Evolutionary conservation across 1,284 basidiomycete species (phyloP), one percentile per base, ranked within the genome.

Genomic region (Naganishia cerealis): DNA sequence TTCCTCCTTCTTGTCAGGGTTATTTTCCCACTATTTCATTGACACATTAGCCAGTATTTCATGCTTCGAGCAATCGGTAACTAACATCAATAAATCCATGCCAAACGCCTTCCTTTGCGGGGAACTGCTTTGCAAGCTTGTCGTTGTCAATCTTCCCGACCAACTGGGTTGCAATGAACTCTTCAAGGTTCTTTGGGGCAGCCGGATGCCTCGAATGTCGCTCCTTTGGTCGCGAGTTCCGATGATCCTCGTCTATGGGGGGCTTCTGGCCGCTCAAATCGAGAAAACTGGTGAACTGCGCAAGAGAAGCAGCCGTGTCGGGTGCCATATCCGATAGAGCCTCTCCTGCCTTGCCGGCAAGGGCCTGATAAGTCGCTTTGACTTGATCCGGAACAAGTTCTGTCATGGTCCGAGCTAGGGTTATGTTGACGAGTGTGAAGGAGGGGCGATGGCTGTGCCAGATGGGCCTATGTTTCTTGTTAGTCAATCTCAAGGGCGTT

Each of bases 71-170:
- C n/a, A 24, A 24, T 21, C 15, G 46, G 18, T 36, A 1, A 57
- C 63, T 57, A 26, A 66, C 63, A 21, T 68, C 61, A 26, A 68
- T 56, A 18, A 53, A 68, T n/a, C 61, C 61, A 52, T 68, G 46
- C 67, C 67, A 68, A 8, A 63, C 61, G 16, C 61, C 61, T 12
- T 65, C 48, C 2, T 24, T 57, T 18, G 55, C 55, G 1, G 55
- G 61, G 56, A 68, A 68, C 56, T 57, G 53, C 56, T 68, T 56
- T 13, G n/a, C 48, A 26, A 68, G 38, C 26, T 50, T 29, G 26
- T 53, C 38, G 40, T 66, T 56, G 43, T 66, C 53, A 29, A 56
- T 54, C 63, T 56, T 66, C 9, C 63, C 63, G 12, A 24, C 52
- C 18, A 66, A 18, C 63, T 66, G 63, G 33, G 33, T 56, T 10